Base-by-base conservation (phyloP, 2,329 filamentous ascomycete species). In the Curvularia lunata region DNA sequence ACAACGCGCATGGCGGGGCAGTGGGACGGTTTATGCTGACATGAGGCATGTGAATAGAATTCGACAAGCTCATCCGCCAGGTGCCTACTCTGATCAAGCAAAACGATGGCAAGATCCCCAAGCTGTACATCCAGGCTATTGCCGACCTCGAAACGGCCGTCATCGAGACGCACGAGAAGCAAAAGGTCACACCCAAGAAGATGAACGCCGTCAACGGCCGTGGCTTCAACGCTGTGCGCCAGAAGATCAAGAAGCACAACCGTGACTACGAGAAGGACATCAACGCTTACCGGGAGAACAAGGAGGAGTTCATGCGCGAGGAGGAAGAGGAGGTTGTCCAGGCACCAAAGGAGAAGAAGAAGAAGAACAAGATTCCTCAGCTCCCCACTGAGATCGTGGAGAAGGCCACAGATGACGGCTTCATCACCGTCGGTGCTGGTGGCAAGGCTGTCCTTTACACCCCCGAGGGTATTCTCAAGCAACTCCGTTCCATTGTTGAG, bases 161-260 rank as follows among this genome's bases (percentile, higher is more conserved):
- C 85, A 93, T 93, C 76, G 96, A 99, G 83, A 89, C 93, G 23
- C 86, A 96, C 65, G 88, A 92, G 71, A 97, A 97, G 85, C 91
- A 96, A 77, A 99, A 99, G 84, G 91, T 96, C 68, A 91, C 91
- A 2, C 88, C 89, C 63, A 97, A 97, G 87, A 98, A 97, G 86
- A 97, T 98, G 93, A 99, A 97, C 82, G 92, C 93, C 62, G 95
- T 89, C 75, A 96, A 94, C 76, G 90, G 92, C 66, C 91, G 92
- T 80, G 92, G 93, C 73, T 86, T 99, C 73, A 99, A 98, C 78
- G 92, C 93, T 62, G 91, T 98, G 74, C 96, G 97, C 82, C 95
- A 99, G 80, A 93, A 93, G 82, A 92, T 99, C 83, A 93, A 94
- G 87, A 98, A 97, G 86, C 94, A 94, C 82, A 96, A 94, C 85